These are phyloP conservation scores for Cutaneotrichosporon spelunceum DNA, from an alignment of 1,284 basidiomycete species.

Conservation along the genomic window DNA sequence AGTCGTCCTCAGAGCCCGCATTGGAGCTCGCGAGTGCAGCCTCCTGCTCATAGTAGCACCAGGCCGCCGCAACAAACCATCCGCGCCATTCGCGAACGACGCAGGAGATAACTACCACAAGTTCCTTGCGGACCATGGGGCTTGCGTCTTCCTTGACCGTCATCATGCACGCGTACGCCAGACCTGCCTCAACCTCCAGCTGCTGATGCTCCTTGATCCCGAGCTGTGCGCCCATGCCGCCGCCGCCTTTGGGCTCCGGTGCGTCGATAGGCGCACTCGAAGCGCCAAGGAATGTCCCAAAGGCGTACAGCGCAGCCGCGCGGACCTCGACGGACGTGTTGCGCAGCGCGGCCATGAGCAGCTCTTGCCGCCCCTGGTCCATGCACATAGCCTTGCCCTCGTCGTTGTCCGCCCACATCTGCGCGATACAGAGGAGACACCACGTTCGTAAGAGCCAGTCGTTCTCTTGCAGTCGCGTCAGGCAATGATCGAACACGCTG, in stretches of 20 bases:
- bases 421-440: conserved; percentile 88
- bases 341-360: conserved; percentile 73
- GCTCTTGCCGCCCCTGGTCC: conserved; percentile 71
- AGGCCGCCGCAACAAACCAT: conserved; percentile 92
- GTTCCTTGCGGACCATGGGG: conserved; percentile 93
- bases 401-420: conserved; percentile 90
- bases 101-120: conserved; percentile 85
- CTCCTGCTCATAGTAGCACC: conserved; percentile 86
- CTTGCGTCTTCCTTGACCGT: conserved; percentile 86
- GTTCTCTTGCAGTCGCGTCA: conserved; percentile 73
- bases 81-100: conserved; percentile 94
- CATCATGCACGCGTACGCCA: conserved; percentile 59
- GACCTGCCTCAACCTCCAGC: conserved; percentile 58
- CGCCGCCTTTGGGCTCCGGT: conserved; percentile 66
- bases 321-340: conserved; percentile 93
- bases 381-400: conserved; percentile 85
- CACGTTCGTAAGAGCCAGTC: conserved; percentile 93
- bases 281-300: conserved; percentile 90
- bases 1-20: conserved; percentile 50
- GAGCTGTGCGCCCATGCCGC: conserved; percentile 79
- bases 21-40: conserved; percentile 50
- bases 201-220: conserved; percentile 70
- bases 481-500: conserved; percentile 84
- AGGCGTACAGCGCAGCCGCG: conserved; percentile 82
- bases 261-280: conserved; percentile 64